Evolutionary conservation across 495 filamentous ascomycete species (phyloP).

Genomic region (Neurospora sp.): DNA sequence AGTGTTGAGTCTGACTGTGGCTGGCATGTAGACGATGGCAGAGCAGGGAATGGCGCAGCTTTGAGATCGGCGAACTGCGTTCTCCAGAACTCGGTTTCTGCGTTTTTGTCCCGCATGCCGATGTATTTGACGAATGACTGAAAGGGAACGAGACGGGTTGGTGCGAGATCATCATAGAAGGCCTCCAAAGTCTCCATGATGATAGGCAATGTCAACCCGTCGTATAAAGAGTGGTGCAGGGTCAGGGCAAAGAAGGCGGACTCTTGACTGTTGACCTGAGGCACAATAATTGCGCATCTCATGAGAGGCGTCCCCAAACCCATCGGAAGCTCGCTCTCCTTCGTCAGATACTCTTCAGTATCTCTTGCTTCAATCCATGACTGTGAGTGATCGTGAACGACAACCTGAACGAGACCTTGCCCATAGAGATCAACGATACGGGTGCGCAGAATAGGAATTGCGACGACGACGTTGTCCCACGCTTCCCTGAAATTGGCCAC

Average conservation of each 20-base stretch:
- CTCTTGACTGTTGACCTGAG: constrained; percentile 25
- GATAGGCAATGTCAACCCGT: constrained; percentile 53
- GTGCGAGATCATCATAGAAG: constrained; percentile 18
- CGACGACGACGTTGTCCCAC: constrained; percentile 41
- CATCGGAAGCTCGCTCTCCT: constrained; percentile 34
- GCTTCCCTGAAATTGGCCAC: constrained; percentile 40
- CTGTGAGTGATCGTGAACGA: constrained; percentile 8
- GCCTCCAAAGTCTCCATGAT: constrained; percentile 43
- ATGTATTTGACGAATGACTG: constrained; percentile 35
- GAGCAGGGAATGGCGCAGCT: constrained; percentile 45
- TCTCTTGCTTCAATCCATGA: neutral
- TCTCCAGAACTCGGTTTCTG: constrained; percentile 28
- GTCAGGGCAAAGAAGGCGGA: constrained; percentile 46
- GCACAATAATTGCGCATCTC: constrained; percentile 36
- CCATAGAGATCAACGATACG: constrained; percentile 42
- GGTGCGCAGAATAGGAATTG: constrained; percentile 47
- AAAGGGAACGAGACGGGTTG: constrained; percentile 37
- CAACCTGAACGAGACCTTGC: constrained; percentile 41
- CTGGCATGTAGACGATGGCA: constrained; percentile 45
- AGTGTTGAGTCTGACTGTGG: constrained; percentile 27
- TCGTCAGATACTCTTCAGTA: constrained; percentile 27
- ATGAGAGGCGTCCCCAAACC: constrained; percentile 44
- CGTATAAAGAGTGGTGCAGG: constrained; percentile 59
- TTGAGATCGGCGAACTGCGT: constrained; percentile 38
- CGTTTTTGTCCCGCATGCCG: constrained; percentile 18